Evolutionary conservation across 805 yeast genomes (phyloP).

Genomic region (Torulaspora maleeae): DNA sequence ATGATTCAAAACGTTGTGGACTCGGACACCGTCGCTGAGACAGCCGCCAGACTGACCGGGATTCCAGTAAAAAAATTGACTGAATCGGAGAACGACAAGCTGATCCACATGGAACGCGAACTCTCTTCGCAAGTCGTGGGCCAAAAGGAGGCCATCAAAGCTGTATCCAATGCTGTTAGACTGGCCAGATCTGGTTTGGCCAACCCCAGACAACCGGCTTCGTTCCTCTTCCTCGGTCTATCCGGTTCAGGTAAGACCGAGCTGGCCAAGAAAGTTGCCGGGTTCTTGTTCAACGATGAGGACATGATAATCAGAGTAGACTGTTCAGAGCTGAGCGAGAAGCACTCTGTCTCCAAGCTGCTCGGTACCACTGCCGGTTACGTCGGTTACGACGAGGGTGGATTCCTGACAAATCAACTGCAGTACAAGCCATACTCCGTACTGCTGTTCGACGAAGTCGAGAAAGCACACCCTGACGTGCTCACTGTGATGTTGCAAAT

Average conservation of each 20-base stretch:
- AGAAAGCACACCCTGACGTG: constrained; percentile 98
- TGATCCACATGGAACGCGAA: constrained; percentile 90
- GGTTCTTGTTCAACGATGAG: constrained; percentile 92
- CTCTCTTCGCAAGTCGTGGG: constrained; percentile 85
- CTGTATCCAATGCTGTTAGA: constrained; percentile 93
- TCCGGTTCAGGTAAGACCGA: constrained; percentile 99
- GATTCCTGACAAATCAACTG: constrained; percentile 87
- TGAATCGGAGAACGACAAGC: constrained; percentile 90
- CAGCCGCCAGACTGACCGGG: constrained; percentile 94
- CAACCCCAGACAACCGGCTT: constrained; percentile 94
- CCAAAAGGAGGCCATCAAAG: constrained; percentile 91
- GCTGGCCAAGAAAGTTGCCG: constrained; percentile 93
- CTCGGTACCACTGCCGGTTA: constrained; percentile 97
- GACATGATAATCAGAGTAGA: constrained; percentile 96
- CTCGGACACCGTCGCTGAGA: constrained; percentile 88
- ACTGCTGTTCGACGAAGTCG: constrained; percentile 94
- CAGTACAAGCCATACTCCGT: constrained; percentile 93
- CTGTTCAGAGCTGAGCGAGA: constrained; percentile 93
- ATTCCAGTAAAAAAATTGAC: constrained; percentile 92
- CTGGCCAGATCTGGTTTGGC: constrained; percentile 90
- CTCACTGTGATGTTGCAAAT: constrained; percentile 86
- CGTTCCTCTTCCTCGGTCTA: constrained; percentile 88
- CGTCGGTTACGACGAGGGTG: constrained; percentile 97
- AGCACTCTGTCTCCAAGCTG: constrained; percentile 90
- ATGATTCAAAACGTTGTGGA: constrained; percentile 88